Conservation (phyloP, 306 rosid species). For the Vigna unguiculata region DNA sequence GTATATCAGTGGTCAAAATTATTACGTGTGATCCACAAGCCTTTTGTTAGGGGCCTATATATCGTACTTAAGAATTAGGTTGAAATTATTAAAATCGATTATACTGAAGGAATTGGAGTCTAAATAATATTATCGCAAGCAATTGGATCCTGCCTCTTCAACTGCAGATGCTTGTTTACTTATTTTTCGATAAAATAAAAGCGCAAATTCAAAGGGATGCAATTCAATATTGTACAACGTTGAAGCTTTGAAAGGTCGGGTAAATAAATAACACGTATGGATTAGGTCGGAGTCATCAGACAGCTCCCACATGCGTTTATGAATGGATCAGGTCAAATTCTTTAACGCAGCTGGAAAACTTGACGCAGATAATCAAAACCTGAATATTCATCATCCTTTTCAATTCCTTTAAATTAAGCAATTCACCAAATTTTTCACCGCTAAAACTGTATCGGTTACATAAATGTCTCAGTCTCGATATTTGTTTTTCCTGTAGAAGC, state of each 20-base stretch:
- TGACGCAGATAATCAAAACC: neutral
- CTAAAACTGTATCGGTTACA: neutral
- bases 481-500: neutral
- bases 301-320: conserved; percentile 12
- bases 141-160: neutral
- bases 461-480: neutral
- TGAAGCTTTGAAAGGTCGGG: neutral
- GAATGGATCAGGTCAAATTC: conserved; percentile 25
- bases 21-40: neutral
- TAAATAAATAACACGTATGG: conserved; percentile 4
- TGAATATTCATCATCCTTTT: neutral
- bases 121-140: neutral
- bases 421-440: neutral
- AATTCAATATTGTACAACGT: conserved; percentile 9
- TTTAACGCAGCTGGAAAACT: neutral
- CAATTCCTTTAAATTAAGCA: neutral
- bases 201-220: neutral
- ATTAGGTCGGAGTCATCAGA: conserved; percentile 36
- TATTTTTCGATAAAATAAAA: neutral
- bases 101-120: neutral
- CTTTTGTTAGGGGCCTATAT: neutral
- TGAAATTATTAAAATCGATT: neutral
- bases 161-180: neutral
- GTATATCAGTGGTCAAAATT: neutral
- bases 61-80: neutral